phyloP scores from a whole-genome alignment of 768 basidiomycete species.

The Exidia glandulosa region DNA sequence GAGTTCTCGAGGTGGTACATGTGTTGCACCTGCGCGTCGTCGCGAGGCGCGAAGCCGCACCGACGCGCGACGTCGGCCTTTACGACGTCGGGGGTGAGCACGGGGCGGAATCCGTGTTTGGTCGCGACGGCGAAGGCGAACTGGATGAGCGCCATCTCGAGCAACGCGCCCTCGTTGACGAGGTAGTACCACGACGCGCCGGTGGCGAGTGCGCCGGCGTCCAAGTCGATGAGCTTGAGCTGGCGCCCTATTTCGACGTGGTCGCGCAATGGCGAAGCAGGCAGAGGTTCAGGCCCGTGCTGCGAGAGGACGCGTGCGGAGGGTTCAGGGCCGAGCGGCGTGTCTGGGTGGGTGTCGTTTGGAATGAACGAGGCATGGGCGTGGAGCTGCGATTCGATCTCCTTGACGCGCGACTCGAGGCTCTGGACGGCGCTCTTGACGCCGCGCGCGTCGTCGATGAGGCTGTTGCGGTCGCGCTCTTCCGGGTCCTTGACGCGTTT shows the following conservation, averaged over 20 bases:
- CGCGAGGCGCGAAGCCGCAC: slow-evolving; percentile 92
- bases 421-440: slow-evolving; percentile 51
- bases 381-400: slow-evolving; percentile 50
- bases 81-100: slow-evolving; percentile 83
- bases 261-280: slow-evolving; percentile 47
- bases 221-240: slow-evolving; percentile 65
- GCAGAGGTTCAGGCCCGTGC: slow-evolving; percentile 51
- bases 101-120: slow-evolving; percentile 70
- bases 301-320: slow-evolving; percentile 55
- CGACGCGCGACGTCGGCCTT: slow-evolving; percentile 74
- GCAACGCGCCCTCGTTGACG: slow-evolving; percentile 67
- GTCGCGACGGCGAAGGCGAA: slow-evolving; percentile 78
- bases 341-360: slow-evolving; percentile 75
- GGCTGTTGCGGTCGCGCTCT: not conserved
- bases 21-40: slow-evolving; percentile 55
- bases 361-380: slow-evolving; percentile 66
- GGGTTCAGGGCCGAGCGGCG: slow-evolving; percentile 68
- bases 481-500: not conserved
- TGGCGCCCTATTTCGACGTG: slow-evolving; percentile 60
- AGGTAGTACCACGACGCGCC: slow-evolving; percentile 94
- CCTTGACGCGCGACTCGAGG: slow-evolving; percentile 42
- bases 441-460: slow-evolving; percentile 36
- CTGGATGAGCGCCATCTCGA: slow-evolving; percentile 79
- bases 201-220: slow-evolving; percentile 65
- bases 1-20: slow-evolving; percentile 52